Evolutionary conservation across 164 flowering plant genomes (phyloP).

Genomic region (Umbilicus rupestris): DNA sequence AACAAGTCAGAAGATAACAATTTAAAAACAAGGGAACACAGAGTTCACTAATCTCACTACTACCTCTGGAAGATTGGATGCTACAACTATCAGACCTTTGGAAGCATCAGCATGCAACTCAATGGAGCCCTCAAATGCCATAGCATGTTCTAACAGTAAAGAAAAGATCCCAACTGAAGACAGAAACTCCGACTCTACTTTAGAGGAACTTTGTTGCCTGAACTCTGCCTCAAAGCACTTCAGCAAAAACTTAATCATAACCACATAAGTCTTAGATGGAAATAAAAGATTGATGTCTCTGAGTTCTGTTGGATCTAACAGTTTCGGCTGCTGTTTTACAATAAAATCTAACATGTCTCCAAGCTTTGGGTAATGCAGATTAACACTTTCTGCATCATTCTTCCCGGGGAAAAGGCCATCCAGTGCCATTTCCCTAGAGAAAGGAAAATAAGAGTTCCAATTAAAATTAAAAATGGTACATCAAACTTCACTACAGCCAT

Average conservation of each 20-base stretch:
- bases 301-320: constrained; percentile 42
- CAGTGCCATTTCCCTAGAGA: constrained; percentile 80
- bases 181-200: constrained; percentile 25
- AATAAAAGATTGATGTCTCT: constrained; percentile 67
- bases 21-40: neutral
- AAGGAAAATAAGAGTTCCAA: neutral
- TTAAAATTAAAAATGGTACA: neutral
- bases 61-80: constrained; percentile 71
- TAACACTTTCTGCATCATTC: constrained; percentile 28
- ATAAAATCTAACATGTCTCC: constrained; percentile 65
- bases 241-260: constrained; percentile 72
- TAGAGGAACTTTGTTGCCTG: constrained; percentile 19
- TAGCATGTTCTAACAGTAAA: constrained; percentile 78
- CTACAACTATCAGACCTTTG: constrained; percentile 59
- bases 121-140: constrained; percentile 84
- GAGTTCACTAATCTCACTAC: constrained; percentile 12
- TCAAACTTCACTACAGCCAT: neutral
- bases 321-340: constrained; percentile 56
- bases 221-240: constrained; percentile 65
- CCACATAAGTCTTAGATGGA: constrained; percentile 64
- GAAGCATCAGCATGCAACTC: constrained; percentile 88
- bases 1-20: neutral
- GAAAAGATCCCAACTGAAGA: constrained; percentile 55
- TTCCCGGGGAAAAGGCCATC: constrained; percentile 69
- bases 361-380: constrained; percentile 51